phyloP scores from a whole-genome alignment of 2,329 filamentous ascomycete species.

The Graphiopsis chlorocephala region DNA sequence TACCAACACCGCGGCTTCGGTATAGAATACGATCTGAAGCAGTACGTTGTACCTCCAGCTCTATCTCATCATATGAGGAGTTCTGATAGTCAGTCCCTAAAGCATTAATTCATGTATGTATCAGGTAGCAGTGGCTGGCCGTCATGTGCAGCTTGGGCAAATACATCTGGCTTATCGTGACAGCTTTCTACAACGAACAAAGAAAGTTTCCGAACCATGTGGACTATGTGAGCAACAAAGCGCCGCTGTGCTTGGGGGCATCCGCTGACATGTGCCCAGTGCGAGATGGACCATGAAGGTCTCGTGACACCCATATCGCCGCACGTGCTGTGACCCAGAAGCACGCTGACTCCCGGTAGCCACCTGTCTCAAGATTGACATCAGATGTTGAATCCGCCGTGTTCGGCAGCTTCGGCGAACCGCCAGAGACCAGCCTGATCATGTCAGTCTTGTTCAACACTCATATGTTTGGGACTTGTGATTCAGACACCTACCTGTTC shows the following conservation, averaged over 20 bases:
- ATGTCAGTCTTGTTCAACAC: background rate
- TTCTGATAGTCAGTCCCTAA: background rate
- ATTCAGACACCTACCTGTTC: slow-evolving; percentile 32
- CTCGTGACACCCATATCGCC: background rate
- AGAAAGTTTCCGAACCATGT: background rate
- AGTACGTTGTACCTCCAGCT: background rate
- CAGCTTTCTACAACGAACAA: background rate
- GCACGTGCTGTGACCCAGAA: background rate
- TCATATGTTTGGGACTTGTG: background rate
- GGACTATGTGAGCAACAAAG: slow-evolving; percentile 1
- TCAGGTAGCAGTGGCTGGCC: background rate
- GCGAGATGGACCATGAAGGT: background rate
- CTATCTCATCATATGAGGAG: background rate
- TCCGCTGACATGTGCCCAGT: background rate
- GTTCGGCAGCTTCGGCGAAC: slow-evolving; percentile 65
- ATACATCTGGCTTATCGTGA: background rate
- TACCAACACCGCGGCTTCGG: background rate
- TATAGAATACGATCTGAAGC: background rate
- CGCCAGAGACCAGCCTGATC: slow-evolving; percentile 69
- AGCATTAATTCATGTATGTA: background rate
- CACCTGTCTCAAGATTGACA: background rate
- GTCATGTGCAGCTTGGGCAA: background rate
- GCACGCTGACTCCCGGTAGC: background rate
- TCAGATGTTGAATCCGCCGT: slow-evolving; percentile 54
- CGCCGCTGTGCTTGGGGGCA: background rate